phyloP scores from a whole-genome alignment of 345 rosid species.

The Eucalyptus microcorys region DNA sequence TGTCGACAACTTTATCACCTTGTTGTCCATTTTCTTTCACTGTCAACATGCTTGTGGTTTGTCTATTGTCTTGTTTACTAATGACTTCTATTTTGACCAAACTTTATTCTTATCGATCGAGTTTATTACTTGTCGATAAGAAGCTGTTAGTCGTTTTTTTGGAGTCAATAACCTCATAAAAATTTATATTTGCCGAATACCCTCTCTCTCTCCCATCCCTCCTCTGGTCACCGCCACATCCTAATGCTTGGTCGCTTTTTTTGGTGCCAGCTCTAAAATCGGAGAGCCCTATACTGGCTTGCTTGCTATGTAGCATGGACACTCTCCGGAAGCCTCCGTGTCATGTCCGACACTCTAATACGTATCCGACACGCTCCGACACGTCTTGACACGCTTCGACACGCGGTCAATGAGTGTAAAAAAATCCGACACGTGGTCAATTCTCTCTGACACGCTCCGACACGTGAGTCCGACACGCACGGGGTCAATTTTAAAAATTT shows the following conservation, averaged over 20 bases:
- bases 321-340: too few species aligned
- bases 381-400: too few species aligned
- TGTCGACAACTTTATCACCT: not conserved
- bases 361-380: too few species aligned
- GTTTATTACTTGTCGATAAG: not conserved
- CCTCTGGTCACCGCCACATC: not conserved
- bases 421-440: too few species aligned
- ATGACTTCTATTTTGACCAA: not conserved
- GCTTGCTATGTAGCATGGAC: too few species aligned
- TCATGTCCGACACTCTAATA: too few species aligned
- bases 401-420: too few species aligned
- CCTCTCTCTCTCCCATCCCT: not conserved
- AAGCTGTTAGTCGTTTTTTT: not conserved
- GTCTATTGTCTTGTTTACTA: not conserved
- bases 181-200: not conserved
- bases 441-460: too few species aligned
- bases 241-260: not conserved
- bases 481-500: too few species aligned
- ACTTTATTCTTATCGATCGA: not conserved
- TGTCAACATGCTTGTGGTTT: not conserved
- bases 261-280: not conserved
- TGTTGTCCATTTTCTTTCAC: not conserved
- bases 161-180: not conserved
- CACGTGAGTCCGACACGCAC: too few species aligned
- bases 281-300: not conserved